Percentiles rank a stretch among this genome's conserved stretches.
Evolutionary conservation across 1,139 yeast genomes (phyloP).

Genomic region (Sugiyamaella novakii): DNA sequence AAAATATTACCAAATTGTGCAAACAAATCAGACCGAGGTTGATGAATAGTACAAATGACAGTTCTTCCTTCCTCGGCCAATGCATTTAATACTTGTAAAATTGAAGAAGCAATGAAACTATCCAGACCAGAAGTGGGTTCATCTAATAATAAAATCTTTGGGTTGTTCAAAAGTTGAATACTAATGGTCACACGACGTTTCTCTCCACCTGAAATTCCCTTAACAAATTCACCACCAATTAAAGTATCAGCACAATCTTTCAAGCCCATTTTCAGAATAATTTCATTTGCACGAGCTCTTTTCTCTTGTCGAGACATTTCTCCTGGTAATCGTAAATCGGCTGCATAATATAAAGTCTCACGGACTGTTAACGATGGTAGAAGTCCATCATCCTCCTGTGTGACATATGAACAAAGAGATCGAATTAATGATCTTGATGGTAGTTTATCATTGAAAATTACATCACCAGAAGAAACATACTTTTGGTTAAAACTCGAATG

Average conservation of each 20-base stretch:
- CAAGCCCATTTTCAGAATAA: conserved; percentile 69
- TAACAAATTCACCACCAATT: conserved; percentile 69
- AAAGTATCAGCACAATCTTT: conserved; percentile 76
- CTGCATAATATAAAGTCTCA: conserved; percentile 75
- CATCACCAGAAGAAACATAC: conserved; percentile 46
- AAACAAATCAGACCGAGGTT: conserved; percentile 72
- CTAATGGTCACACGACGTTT: conserved; percentile 83
- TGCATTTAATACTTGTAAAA: conserved; percentile 59
- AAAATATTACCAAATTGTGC: conserved; percentile 65
- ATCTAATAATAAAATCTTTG: conserved; percentile 71
- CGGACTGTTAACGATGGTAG: conserved; percentile 71
- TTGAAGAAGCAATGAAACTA: conserved; percentile 73
- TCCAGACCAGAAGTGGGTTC: conserved; percentile 92
- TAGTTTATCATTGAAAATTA: conserved; percentile 48
- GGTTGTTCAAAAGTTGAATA: conserved; percentile 69
- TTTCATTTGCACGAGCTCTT: conserved; percentile 50
- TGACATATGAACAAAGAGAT: conserved; percentile 68
- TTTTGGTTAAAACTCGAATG: conserved; percentile 49
- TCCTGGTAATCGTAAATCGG: conserved; percentile 58
- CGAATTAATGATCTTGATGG: conserved; percentile 52
- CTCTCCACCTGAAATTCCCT: conserved; percentile 88
- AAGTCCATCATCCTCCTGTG: conserved; percentile 77
- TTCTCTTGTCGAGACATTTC: conserved; percentile 35
- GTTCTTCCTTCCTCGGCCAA: conserved; percentile 69
- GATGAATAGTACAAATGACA: conserved; percentile 78